phyloP scores from a whole-genome alignment of 2,329 filamentous ascomycete genomes.

The Rachicladosporium sp. region DNA sequence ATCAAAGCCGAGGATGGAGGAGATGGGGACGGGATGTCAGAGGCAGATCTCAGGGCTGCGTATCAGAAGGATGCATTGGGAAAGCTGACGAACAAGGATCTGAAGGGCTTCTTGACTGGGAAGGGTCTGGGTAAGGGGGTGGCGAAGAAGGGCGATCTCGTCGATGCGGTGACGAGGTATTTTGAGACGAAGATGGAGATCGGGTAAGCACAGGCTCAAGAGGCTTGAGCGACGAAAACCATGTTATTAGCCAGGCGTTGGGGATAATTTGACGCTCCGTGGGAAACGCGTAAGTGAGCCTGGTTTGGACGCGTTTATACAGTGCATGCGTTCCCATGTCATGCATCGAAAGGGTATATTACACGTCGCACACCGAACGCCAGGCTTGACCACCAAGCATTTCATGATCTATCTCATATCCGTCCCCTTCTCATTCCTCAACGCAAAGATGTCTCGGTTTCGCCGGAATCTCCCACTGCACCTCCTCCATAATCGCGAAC shows the following conservation, averaged over 20 bases:
- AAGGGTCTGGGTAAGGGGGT: slow-evolving; percentile 15
- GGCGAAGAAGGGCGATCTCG: slow-evolving; percentile 23
- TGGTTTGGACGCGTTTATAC: no score
- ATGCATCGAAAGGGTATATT: no score
- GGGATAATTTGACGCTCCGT: no score
- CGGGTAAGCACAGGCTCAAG: no score
- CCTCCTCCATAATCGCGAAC: slow-evolving; percentile 21
- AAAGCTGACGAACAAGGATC: slow-evolving; percentile 25
- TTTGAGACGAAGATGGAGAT: slow-evolving; percentile 26
- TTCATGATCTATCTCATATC: no score
- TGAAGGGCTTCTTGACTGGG: slow-evolving; percentile 20
- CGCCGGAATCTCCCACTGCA: slow-evolving; percentile 19
- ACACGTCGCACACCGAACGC: no score
- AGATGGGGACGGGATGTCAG: slow-evolving; percentile 22
- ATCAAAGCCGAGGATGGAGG: slow-evolving; percentile 28
- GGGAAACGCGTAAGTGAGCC: no score
- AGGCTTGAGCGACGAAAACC: no score
- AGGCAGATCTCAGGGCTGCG: slow-evolving; percentile 32
- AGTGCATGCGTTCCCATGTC: no score
- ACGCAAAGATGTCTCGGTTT: slow-evolving; percentile 15
- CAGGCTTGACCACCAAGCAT: no score
- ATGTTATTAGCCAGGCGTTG: no score
- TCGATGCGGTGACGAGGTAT: slow-evolving; percentile 22
- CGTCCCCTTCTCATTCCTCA: slow-evolving; percentile 10
- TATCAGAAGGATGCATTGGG: slow-evolving; percentile 32